Base-by-base conservation (phyloP, 495 filamentous ascomycete species). In the Hyaloscypha hepaticicola region DNA sequence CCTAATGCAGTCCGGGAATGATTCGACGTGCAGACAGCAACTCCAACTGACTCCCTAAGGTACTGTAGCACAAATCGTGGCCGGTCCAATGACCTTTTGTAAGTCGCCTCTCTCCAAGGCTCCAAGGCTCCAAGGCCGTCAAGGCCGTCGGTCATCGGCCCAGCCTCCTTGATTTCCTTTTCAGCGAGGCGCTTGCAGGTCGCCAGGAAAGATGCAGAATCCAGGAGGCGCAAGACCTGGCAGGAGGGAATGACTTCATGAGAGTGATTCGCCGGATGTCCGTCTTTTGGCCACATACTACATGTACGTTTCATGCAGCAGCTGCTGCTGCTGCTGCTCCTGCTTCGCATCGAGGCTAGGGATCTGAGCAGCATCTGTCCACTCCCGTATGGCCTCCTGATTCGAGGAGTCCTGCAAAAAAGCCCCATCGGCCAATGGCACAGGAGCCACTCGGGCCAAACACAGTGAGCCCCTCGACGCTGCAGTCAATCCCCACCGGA, bases 291-390 rank as follows among this genome's bases (percentile, higher is more conserved):
- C 25, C 49, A 33, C 19, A 24, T 16, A 24, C 14, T 28, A 49
- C 31, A 45, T 66, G 56, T 57, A 62, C 52, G 26, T 62, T 62
- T 61, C 51, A 66, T 66, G 64, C 64, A 66, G 27, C 63, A 22
- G 25, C 50, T 12, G 21, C 48, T 8, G n/a, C n/a, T n/a, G n/a
- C n/a, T n/a, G n/a, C n/a, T 53, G n/a, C 64, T 66, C 48, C 56
- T 60, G 38, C 62, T 51, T 27, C 12, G 58, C 52, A 38, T 27
- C 34, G 50, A 64, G 62, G 41, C 53, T 58, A 58, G 62, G 31
- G n/a, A n/a, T n/a, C n/a, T n/a, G n/a, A 57, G 9, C n/a, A 1
- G 26, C 25, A 33, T 29, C 34, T 51, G 25, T 38, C 12, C 41
- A 25, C 22, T 60, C 5, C 22, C 25, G 19, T 27, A 6, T 26